Base-by-base conservation (phyloP, 768 basidiomycete species). In the Mycena filopes region DNA sequence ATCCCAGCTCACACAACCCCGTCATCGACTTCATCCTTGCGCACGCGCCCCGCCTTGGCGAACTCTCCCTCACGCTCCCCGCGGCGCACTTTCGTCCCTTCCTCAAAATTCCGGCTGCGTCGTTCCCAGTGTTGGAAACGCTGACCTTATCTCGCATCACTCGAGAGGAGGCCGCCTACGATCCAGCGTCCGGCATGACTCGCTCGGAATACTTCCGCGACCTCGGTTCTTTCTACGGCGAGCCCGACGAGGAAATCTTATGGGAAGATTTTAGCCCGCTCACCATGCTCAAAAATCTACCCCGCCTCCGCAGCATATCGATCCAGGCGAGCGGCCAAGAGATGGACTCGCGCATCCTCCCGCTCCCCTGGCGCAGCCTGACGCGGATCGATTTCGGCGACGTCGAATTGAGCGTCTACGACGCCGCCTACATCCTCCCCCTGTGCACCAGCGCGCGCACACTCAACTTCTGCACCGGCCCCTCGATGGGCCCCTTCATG, bases 11-110 rank as follows among this genome's bases (percentile, higher is more conserved):
- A 2, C 0, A 48, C n/a, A 58, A 58, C 40, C 56, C 56, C 4
- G 31, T 58, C 45, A 40, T 58, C 21, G 46, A 38, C 25, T 33
- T 58, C 31, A 47, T 58, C 20, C 42, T 48, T 18, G 15, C 46
- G 36, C 12, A 58, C 8, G 40, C 56, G 1, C 26, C 56, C 43
- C 56, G 56, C 33, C 47, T 58, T 12, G 16, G 56, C 56, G 56
- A 46, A 12, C 46, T 58, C 21, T 48, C 31, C 10, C 56, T 58
- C 18, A n/a, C 47, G 4, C 56, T 58, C 28, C 56, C 56, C 20
- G 23, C n/a, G 7, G 36, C 25, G 1, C 53, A 55, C 11, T 55
- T 55, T 25, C 43, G 9, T 25, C 60, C 16, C 3, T 49, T 62
- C 9, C 51, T 62, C 21, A 25, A 18, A 15, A 13, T 25, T 6